Evolutionary conservation across 805 yeast species (phyloP), one percentile per base, ranked within the genome.

Genomic region (Candida succiphila): DNA sequence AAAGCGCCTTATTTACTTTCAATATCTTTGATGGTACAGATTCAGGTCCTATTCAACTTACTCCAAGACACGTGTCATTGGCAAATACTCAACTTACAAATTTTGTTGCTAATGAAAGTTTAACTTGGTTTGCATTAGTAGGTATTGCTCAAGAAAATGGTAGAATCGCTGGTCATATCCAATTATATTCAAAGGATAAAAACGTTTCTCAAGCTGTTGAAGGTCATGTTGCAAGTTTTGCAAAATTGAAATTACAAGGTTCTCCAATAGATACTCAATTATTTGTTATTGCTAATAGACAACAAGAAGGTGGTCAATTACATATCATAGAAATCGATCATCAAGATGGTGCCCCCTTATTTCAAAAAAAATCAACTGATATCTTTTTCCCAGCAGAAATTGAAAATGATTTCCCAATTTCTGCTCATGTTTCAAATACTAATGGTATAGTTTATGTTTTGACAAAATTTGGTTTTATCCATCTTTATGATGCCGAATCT

Each of bases 331-430:
- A 94, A 65, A 92, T 94, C 50, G 99, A 92, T 58, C 97, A 92
- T 56, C 84, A 78, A 46, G 82, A 81, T 15, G 78, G 78, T 36
- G 73, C 75, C 28, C 95, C 96, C n/a, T 65, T 69, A 17, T 92
- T 82, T 65, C 72, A 74, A 40, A 92, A 94, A 71, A 87, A 87
- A 59, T 75, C 84, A 30, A 92, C 84, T 31, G 97, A 89, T 49
- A 78, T 92, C 40, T 92, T 83, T 62, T 87, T 89, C 73, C 98
- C 98, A 24, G 88, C 95, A 19, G 98, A 94, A 63, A 95, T 95
- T 30, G 69, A 83, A 27, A 83, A 82, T 56, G 99, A 92, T 62
- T 92, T 92, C 78, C 99, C 99, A 39, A 87, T 92, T 44, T 74
- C 95, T 33, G 73, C 88, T 41, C 92, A 86, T 56, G 76, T 89